Evolutionary conservation across 2,329 filamentous ascomycete genomes (phyloP).

Genomic region (Colletotrichum godetiae): DNA sequence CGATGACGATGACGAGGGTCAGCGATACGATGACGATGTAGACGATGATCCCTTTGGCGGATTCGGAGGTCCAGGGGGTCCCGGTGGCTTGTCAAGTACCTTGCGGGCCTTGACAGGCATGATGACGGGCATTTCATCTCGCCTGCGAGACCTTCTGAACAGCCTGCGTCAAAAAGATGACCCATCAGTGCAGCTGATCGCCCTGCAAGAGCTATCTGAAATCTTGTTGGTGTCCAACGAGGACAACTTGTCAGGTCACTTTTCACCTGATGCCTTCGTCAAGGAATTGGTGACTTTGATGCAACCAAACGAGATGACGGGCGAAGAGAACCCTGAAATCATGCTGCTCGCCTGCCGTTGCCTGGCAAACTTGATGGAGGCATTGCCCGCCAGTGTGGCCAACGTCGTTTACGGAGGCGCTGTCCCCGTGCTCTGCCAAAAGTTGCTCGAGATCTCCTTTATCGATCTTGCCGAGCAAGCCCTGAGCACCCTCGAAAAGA

Average conservation of each 20-base stretch:
- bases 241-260: constrained; percentile 94
- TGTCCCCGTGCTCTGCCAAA: constrained; percentile 93
- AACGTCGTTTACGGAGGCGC: constrained; percentile 98
- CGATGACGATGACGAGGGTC: constrained; percentile 61
- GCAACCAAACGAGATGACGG: constrained; percentile 85
- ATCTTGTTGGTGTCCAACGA: constrained; percentile 95
- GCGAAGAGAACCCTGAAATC: constrained; percentile 93
- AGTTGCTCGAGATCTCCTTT: constrained; percentile 94
- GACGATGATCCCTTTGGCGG: constrained; percentile 73
- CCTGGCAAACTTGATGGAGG: constrained; percentile 97
- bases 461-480: constrained; percentile 98
- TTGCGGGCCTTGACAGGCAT: constrained; percentile 90
- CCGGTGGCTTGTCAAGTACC: constrained; percentile 79
- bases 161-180: constrained; percentile 87
- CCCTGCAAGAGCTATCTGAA: constrained; percentile 92
- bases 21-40: constrained; percentile 58
- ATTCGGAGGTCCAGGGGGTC: constrained; percentile 75
- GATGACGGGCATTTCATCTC: constrained; percentile 85
- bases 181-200: constrained; percentile 87
- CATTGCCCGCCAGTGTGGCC: constrained; percentile 88
- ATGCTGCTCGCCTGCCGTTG: constrained; percentile 97
- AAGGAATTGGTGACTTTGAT: constrained; percentile 94
- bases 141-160: constrained; percentile 81
- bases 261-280: constrained; percentile 92
- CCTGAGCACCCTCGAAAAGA: constrained; percentile 95